Base-by-base conservation (phyloP, 75 land plant genomes). In the Larix kaempferi region DNA sequence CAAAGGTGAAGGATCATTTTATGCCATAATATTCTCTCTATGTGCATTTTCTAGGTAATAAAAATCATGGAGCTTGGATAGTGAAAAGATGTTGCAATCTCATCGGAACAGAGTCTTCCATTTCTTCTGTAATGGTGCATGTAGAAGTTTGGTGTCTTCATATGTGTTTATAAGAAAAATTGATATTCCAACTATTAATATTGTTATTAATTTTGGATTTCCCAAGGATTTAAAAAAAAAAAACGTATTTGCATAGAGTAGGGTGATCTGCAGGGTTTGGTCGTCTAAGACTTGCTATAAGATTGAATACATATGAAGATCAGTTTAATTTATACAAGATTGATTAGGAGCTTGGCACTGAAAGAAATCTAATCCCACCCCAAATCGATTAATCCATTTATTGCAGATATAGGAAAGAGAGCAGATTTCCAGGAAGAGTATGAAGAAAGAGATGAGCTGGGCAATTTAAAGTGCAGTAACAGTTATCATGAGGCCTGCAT, bases 391-490 rank as follows among this genome's bases (percentile, higher is more conserved):
- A n/a, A n/a, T n/a, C n/a, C n/a, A n/a, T n/a, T n/a, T n/a, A n/a
- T n/a, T n/a, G n/a, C n/a, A n/a, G n/a, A n/a, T n/a, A n/a, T n/a
- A n/a, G n/a, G n/a, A n/a, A n/a, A n/a, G n/a, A n/a, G n/a, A n/a
- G n/a, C n/a, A n/a, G n/a, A n/a, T n/a, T n/a, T n/a, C n/a, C 88
- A 92, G 95, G 95, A 92, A 73, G 92, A 92, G 59, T 92, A 92
- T 63, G 57, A 58, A 0, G 82, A 79, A 11, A 89, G 89, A 19
- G 95, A 92, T 29, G 82, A 90, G n/a, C 57, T 90, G 17, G 95
- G 92, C 6, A 79, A 44, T 26, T 79, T 90, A 56, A 82, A 80
- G 26, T 92, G 95, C 56, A 87, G 86, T 35, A 92, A 92, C 76
- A 83, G 80, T 33, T 92, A 84, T 76, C 95, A 92, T 57, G 63